Evolutionary conservation across 768 basidiomycete species (phyloP).

Genomic region (Leccinum arenicola): DNA sequence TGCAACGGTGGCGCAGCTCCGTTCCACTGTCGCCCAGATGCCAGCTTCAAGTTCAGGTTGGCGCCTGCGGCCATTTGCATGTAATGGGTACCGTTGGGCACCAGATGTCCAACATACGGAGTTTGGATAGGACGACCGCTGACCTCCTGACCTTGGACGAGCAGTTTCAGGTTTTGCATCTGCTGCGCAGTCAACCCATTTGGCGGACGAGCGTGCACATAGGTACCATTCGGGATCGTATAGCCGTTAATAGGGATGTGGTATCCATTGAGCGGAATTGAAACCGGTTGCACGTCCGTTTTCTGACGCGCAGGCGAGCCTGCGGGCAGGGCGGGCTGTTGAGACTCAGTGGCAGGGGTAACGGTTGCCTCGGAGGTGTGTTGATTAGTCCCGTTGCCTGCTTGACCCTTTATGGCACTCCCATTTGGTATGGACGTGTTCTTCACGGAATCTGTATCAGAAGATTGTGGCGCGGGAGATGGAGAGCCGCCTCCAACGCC

Average conservation of each 20-base stretch:
- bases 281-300: conserved; percentile 40
- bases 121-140: conserved; percentile 38
- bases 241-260: conserved; percentile 45
- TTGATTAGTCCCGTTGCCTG: conserved; percentile 28
- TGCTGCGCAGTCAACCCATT: conserved; percentile 53
- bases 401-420: conserved; percentile 26
- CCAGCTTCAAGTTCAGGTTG: conserved; percentile 37
- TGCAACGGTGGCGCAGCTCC: conserved; percentile 25
- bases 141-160: conserved; percentile 44
- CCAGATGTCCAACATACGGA: conserved; percentile 30
- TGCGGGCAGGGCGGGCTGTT: conserved; percentile 24
- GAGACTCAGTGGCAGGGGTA: conserved; percentile 17
- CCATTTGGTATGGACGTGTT: conserved; percentile 17
- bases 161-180: conserved; percentile 57
- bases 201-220: conserved; percentile 36
- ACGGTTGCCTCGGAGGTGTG: conserved; percentile 19
- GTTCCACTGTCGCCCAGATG: conserved; percentile 40
- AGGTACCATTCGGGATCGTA: conserved; percentile 33
- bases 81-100: conserved; percentile 29
- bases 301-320: conserved; percentile 47
- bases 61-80: conserved; percentile 24
- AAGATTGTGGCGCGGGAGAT: conserved; percentile 37
- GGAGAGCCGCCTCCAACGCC: conserved; percentile 32
- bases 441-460: conserved; percentile 41
- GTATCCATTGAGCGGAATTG: conserved; percentile 45